A percentile compares a stretch with the other conserved stretches of the same genome.
phyloP scores from a whole-genome alignment of 257 asterid species.

The Solanum pinnatisectum region DNA sequence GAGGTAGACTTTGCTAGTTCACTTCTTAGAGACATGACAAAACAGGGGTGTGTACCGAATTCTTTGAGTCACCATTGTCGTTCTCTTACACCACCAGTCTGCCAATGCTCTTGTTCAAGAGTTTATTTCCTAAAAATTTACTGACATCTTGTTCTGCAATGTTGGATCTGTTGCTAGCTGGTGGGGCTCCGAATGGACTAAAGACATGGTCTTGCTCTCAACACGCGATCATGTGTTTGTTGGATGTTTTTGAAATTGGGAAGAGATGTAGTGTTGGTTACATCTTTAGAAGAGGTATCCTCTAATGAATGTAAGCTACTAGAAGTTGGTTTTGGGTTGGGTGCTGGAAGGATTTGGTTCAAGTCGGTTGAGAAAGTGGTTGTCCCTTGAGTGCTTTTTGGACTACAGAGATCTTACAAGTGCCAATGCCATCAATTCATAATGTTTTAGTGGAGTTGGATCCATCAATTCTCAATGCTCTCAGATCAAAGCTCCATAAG shows the following conservation, averaged over 20 bases:
- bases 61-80: slow-evolving; percentile 1
- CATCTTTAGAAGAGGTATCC: neutral
- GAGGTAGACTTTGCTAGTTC: slow-evolving; percentile 70
- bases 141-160: neutral
- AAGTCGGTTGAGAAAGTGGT: neutral
- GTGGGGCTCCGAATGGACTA: neutral
- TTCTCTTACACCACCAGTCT: neutral
- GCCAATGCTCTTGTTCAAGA: neutral
- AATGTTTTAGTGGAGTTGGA: neutral
- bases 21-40: slow-evolving; percentile 78
- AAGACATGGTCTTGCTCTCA: neutral
- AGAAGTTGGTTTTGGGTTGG: neutral
- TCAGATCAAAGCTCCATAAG: neutral
- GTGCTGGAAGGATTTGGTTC: neutral
- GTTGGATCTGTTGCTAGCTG: neutral
- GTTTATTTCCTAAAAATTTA: too few relatives aligned
- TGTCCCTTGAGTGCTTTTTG: neutral
- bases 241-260: neutral
- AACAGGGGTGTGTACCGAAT: slow-evolving; percentile 80
- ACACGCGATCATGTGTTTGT: neutral
- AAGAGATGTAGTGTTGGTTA: neutral
- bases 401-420: neutral
- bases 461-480: neutral
- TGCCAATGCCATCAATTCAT: neutral
- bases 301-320: neutral